phyloP scores from a whole-genome alignment of 2,329 filamentous ascomycete species.

The Diaporthe ampelina region DNA sequence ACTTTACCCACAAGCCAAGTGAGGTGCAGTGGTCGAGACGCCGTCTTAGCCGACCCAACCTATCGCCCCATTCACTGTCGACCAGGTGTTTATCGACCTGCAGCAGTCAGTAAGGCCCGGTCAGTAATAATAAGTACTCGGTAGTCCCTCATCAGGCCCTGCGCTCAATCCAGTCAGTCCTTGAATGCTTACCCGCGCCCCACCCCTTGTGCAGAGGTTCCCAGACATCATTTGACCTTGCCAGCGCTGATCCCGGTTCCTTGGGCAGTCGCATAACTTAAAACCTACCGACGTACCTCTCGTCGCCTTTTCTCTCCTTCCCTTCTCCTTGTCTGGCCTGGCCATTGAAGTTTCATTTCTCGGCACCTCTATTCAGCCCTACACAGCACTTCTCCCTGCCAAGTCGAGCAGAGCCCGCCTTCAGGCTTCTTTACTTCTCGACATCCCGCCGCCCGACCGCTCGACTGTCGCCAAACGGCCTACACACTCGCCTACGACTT shows the following conservation, averaged over 20 bases:
- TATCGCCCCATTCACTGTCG: conserved; percentile 1
- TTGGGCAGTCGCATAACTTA: conserved; percentile 32
- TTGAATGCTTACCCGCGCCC: conserved; percentile 18
- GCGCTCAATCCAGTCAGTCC: not conserved
- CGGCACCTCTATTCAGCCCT: conserved; percentile 31
- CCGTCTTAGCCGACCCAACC: conserved; percentile 21
- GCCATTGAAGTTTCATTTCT: conserved; percentile 30
- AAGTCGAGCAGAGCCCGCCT: conserved; percentile 28
- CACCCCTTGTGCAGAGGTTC: conserved; percentile 12
- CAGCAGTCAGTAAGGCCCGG: not conserved
- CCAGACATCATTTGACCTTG: conserved; percentile 28
- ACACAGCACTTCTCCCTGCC: conserved; percentile 5
- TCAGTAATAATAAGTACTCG: not conserved
- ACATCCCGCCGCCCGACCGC: conserved; percentile 36
- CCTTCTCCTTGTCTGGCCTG: conserved; percentile 32
- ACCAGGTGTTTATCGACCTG: conserved; percentile 14
- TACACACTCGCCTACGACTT: not conserved
- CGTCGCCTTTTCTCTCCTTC: conserved; percentile 18
- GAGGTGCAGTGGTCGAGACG: conserved; percentile 11
- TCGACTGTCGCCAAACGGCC: not conserved
- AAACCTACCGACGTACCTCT: conserved; percentile 30
- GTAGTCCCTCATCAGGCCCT: not conserved
- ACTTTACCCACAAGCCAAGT: conserved; percentile 15
- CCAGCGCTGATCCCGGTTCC: conserved; percentile 25
- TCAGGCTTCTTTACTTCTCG: not conserved